Evolutionary conservation across 805 yeast genomes (phyloP).

Genomic region (Candida coleopterorum): DNA sequence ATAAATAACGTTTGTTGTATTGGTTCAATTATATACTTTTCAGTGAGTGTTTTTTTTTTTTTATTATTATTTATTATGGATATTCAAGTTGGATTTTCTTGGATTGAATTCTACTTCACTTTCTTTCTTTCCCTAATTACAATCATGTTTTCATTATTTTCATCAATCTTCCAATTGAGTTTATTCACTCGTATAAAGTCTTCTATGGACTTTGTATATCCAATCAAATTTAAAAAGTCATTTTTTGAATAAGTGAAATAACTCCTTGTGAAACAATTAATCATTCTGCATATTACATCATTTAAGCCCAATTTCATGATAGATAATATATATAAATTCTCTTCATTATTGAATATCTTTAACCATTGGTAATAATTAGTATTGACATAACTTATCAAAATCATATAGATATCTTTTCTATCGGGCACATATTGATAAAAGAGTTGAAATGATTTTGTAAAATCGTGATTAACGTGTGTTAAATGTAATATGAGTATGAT

Average conservation of each 20-base stretch:
- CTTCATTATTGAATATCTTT: slow-evolving; percentile 26
- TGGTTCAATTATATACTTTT: too few species aligned
- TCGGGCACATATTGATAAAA: slow-evolving; percentile 22
- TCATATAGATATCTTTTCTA: slow-evolving; percentile 9
- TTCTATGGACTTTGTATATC: neutral
- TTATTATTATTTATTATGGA: too few species aligned
- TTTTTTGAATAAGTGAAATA: slow-evolving; percentile 23
- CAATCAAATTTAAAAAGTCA: neutral
- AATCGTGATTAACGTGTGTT: slow-evolving; percentile 34
- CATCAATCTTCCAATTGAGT: slow-evolving; percentile 1
- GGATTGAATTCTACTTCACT: too few species aligned
- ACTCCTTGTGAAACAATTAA: slow-evolving; percentile 21
- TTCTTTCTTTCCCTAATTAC: slow-evolving; percentile 1
- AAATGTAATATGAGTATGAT: slow-evolving; percentile 42
- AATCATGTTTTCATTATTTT: neutral
- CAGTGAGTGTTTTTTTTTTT: too few species aligned
- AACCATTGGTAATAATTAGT: slow-evolving; percentile 30
- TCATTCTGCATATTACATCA: slow-evolving; percentile 29
- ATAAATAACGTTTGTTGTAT: too few species aligned
- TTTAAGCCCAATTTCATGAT: slow-evolving; percentile 41
- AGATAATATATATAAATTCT: slow-evolving; percentile 26
- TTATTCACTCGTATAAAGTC: neutral
- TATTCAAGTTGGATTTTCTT: too few species aligned
- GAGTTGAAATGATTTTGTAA: slow-evolving; percentile 25
- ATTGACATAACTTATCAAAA: slow-evolving; percentile 24